Evolutionary conservation across 306 rosid genomes (phyloP).

Genomic region (Pachyrhizus erosus): DNA sequence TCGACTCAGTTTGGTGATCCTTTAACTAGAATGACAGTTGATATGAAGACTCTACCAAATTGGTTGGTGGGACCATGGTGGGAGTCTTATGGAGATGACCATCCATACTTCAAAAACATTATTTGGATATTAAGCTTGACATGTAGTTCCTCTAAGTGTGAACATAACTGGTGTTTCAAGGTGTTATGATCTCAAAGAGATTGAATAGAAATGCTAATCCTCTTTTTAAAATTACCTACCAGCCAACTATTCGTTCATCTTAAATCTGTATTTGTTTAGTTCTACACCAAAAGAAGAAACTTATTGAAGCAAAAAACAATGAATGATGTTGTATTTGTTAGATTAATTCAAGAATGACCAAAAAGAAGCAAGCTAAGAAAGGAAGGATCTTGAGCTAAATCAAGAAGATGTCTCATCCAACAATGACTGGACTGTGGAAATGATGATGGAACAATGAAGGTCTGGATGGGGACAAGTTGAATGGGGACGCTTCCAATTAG

Average conservation of each 20-base stretch:
- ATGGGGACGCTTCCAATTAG: background rate
- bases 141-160: background rate
- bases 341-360: background rate
- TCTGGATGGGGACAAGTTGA: background rate
- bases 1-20: background rate
- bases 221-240: background rate
- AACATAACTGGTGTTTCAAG: background rate
- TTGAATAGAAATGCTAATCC: background rate
- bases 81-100: background rate
- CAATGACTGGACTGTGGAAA: background rate
- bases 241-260: background rate
- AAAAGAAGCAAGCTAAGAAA: background rate
- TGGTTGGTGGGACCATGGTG: background rate
- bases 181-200: background rate
- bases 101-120: background rate
- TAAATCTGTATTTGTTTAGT: background rate
- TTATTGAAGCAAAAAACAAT: background rate
- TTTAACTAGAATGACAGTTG: background rate
- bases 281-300: background rate
- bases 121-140: background rate
- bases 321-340: background rate
- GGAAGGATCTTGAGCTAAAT: background rate
- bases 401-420: background rate
- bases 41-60: background rate
- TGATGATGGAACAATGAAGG: background rate